Percentiles rank a stretch among this genome's conserved stretches.
phyloP scores from a whole-genome alignment of 768 basidiomycete genomes.

The Mycena rebaudengoi region DNA sequence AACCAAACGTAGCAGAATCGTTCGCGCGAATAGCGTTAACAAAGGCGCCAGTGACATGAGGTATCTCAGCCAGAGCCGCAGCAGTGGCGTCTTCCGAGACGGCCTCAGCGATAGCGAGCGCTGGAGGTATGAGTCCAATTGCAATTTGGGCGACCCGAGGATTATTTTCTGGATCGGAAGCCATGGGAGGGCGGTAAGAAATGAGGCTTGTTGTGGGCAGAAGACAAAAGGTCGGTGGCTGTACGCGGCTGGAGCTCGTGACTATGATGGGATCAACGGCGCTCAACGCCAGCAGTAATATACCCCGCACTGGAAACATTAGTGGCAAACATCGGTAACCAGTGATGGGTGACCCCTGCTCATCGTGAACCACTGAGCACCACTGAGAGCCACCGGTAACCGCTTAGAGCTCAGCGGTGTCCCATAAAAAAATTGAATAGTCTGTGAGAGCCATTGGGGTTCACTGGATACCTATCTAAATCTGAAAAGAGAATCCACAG shows the following conservation, averaged over 20 bases:
- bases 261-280: neutral
- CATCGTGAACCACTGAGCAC: too few relatives aligned
- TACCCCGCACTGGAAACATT: too few relatives aligned
- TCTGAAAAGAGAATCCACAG: too few relatives aligned
- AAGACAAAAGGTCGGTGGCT: too few relatives aligned
- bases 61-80: slow-evolving; percentile 7
- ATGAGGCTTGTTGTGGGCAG: neutral
- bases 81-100: slow-evolving; percentile 3
- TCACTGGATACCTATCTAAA: too few relatives aligned
- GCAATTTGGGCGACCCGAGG: neutral
- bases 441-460: too few relatives aligned
- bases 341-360: too few relatives aligned
- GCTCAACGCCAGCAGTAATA: too few relatives aligned
- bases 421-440: too few relatives aligned
- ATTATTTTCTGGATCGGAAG: slow-evolving; percentile 2
- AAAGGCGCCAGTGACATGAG: neutral
- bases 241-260: neutral
- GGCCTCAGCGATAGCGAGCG: neutral
- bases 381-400: too few relatives aligned
- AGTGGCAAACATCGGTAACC: too few relatives aligned
- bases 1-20: slow-evolving; percentile 2
- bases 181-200: neutral
- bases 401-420: too few relatives aligned
- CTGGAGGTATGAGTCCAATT: slow-evolving; percentile 1
- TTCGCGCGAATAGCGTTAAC: neutral